Base-by-base conservation (phyloP, 164 flowering plant genomes). In the Euptelea pleiosperma region DNA sequence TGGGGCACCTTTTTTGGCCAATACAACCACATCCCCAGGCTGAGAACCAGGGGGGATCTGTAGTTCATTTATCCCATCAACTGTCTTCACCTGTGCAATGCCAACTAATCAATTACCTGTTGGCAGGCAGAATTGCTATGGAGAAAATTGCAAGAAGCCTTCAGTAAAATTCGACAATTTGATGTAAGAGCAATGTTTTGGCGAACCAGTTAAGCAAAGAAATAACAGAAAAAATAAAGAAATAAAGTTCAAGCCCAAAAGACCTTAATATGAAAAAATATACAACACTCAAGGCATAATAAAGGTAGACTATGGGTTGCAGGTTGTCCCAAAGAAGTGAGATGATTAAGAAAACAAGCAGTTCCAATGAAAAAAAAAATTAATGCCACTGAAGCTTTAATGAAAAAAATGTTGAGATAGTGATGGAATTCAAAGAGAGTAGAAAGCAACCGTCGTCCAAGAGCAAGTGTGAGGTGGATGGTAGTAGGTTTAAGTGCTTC, bases 21-120 rank as follows among this genome's bases (percentile, higher is more conserved):
- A 78, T 31, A 90, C 97, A 73, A 93, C 82, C 52, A 86, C 84
- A 69, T 88, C 96, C 0, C 91, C 92, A 54, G 96, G 99, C 71
- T 93, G 99, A 56, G 89, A 86, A 57, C 97, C 96, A 3, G 97
- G 81, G 44, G 97, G 96, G 54, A 93, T 83, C 69, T 82, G 86
- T 57, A 93, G 78, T 33, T 90, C 94, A 69, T 69, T 53, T 19
- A 58, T 66, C 55, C 97, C 96, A 62, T 90, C 96, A 65, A 93
- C 94, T 44, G 96, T 88, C 71, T 78, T 86, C 52, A 90, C 99
- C 98, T 93, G 78, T 36, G 66, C 37, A 25, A 63, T 57, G 36
- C 16, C 30, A 56, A 34, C 52, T 30, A 40, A 44, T 22, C 15
- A 51, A 28, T 31, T 40, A 29, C 39, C 12, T 26, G 19, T 8